Percentiles rank a stretch among this genome's conserved stretches.
phyloP scores from a whole-genome alignment of 1,284 basidiomycete species.

The Mycena sp. region DNA sequence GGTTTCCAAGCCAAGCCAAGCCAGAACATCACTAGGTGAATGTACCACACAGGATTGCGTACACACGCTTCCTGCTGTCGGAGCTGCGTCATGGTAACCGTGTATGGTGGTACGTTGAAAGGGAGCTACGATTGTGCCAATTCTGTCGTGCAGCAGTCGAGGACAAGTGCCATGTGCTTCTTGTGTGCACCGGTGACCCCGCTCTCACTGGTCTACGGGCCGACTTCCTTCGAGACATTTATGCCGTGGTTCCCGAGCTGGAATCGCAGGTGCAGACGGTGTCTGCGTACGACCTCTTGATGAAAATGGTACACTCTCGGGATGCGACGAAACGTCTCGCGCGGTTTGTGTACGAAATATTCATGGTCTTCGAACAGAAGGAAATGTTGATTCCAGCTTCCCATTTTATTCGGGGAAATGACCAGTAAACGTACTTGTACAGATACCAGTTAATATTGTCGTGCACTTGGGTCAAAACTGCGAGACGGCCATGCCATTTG shows the following conservation, averaged over 20 bases:
- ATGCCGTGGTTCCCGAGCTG: not conserved
- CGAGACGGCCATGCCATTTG: too few species aligned
- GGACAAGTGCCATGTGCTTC: constrained; percentile 4
- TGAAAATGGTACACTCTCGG: not conserved
- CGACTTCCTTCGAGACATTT: not conserved
- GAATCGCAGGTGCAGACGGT: not conserved
- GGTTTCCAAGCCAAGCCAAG: too few species aligned
- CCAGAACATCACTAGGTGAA: too few species aligned
- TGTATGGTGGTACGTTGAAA: not conserved
- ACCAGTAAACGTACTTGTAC: not conserved
- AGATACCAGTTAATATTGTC: too few species aligned
- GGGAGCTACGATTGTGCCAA: not conserved
- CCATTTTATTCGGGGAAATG: not conserved
- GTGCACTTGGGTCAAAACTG: too few species aligned
- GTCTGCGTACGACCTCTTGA: not conserved
- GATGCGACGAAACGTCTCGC: not conserved
- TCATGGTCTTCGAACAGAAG: not conserved
- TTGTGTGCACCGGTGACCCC: not conserved
- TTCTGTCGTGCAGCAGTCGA: not conserved
- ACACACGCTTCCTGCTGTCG: constrained; percentile 2
- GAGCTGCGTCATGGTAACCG: constrained; percentile 4
- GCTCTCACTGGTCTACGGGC: not conserved
- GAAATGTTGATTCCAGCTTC: not conserved
- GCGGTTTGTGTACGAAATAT: not conserved
- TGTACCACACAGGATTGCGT: not conserved